Evolutionary conservation across 179 eudicot genomes (phyloP).

Genomic region (Corrigiola litoralis): DNA sequence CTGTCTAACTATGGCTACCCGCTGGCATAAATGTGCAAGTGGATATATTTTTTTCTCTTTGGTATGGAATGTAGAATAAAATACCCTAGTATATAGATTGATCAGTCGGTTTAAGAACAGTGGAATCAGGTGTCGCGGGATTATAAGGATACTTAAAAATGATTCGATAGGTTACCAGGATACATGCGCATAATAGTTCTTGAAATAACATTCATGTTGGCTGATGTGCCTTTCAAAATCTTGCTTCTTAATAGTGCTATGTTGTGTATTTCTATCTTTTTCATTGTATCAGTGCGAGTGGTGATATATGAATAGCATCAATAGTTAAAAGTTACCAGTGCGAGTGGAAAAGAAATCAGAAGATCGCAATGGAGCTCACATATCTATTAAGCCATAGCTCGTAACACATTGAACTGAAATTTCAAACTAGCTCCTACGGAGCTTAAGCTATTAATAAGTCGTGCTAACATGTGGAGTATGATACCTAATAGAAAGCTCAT

Average conservation of each 20-base stretch:
- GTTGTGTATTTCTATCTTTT: not conserved
- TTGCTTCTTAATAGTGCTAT: not conserved
- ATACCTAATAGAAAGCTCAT: too few relatives aligned
- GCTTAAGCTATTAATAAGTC: too few relatives aligned
- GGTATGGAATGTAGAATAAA: not conserved
- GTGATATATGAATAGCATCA: not conserved
- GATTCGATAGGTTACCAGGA: not conserved
- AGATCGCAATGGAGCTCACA: too few relatives aligned
- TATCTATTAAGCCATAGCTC: too few relatives aligned
- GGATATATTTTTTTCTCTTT: too few relatives aligned
- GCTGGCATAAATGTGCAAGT: not conserved
- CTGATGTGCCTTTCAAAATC: not conserved
- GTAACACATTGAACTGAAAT: too few relatives aligned
- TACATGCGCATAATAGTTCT: not conserved
- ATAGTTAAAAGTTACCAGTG: not conserved
- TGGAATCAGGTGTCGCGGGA: not conserved
- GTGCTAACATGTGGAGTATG: too few relatives aligned
- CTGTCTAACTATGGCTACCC: not conserved
- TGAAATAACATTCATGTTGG: not conserved
- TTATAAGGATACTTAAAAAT: not conserved
- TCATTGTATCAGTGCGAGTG: not conserved
- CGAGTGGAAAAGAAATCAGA: too few relatives aligned
- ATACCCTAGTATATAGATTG: not conserved
- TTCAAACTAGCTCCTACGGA: too few relatives aligned
- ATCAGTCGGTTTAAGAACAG: conserved; percentile 3